Percentiles rank a stretch among this genome's conserved stretches.
Conservation (phyloP, 495 filamentous ascomycete genomes). For the Neurospora cerealis region DNA sequence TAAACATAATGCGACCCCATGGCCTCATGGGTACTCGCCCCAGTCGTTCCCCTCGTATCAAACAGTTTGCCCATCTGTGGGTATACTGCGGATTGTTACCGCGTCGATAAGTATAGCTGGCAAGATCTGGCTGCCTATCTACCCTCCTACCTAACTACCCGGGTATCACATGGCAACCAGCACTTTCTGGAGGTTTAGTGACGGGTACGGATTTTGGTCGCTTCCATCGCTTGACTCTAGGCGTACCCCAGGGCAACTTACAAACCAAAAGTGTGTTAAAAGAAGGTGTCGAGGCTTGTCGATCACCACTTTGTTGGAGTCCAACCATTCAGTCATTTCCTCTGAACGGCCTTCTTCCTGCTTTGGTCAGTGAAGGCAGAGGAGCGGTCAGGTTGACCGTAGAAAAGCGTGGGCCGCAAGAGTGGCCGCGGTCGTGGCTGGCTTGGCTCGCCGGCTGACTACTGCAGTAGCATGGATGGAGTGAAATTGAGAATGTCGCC, state of each 20-base stretch:
- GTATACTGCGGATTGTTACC: background rate
- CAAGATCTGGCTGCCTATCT: background rate
- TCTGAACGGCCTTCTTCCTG: background rate
- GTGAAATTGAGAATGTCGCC: background rate
- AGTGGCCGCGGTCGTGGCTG: background rate
- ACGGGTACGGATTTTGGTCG: background rate
- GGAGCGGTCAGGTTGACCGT: background rate
- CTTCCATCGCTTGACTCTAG: background rate
- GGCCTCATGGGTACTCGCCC: background rate
- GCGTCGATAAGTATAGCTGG: background rate
- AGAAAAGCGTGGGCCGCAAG: background rate
- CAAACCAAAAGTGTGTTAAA: background rate
- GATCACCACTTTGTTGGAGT: background rate
- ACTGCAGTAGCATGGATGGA: background rate
- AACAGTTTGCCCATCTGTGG: background rate
- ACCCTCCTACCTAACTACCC: background rate
- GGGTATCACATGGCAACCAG: background rate
- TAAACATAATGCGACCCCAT: background rate
- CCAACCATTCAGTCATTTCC: background rate
- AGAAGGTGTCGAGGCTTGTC: background rate
- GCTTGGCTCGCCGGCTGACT: background rate
- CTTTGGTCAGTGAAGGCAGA: background rate
- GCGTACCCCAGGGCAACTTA: background rate
- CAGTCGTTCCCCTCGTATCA: background rate
- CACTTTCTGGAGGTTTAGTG: background rate